Percentiles rank a stretch among this genome's conserved stretches.
phyloP scores from a whole-genome alignment of 1,284 basidiomycete genomes.

The Termitomyces sp. region DNA sequence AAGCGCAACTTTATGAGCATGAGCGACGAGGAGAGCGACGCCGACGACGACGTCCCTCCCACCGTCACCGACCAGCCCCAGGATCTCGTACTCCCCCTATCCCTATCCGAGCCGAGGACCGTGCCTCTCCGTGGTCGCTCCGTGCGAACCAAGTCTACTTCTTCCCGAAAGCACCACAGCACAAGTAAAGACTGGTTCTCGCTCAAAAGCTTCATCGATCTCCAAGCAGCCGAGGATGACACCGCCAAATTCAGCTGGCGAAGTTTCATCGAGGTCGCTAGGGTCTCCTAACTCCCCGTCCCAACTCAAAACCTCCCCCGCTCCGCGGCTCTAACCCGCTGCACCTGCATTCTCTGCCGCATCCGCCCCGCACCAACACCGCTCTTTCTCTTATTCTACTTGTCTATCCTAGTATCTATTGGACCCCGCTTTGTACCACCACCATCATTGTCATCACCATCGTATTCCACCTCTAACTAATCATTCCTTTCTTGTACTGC shows the following conservation, averaged over 20 bases:
- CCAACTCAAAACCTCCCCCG: too few species aligned
- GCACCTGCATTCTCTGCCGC: not conserved
- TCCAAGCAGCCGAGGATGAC: conserved; percentile 47
- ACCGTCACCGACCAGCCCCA: conserved; percentile 27
- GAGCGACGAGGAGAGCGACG: conserved; percentile 49
- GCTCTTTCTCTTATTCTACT: not conserved
- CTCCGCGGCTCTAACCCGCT: conserved; percentile 1
- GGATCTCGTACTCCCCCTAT: conserved; percentile 27
- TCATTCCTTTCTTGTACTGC: not conserved
- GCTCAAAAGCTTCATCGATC: conserved; percentile 59
- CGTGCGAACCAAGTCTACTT: conserved; percentile 14
- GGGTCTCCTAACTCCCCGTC: conserved; percentile 34
- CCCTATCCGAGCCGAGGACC: conserved; percentile 1
- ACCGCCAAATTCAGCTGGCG: conserved; percentile 44
- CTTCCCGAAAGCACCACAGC: not conserved
- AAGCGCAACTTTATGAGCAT: conserved; percentile 59
- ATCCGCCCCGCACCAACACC: not conserved
- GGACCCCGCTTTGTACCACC: not conserved
- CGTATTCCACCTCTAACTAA: not conserved
- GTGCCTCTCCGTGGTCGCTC: conserved; percentile 8
- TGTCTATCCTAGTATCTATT: not conserved
- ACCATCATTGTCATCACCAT: not conserved
- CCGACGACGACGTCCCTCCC: conserved; percentile 13
- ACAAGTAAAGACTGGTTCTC: conserved; percentile 29
- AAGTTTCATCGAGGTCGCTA: conserved; percentile 56